Evolutionary conservation across 768 basidiomycete genomes (phyloP), one percentile per base, ranked within the genome.

Genomic region (Amyloporia xantha): DNA sequence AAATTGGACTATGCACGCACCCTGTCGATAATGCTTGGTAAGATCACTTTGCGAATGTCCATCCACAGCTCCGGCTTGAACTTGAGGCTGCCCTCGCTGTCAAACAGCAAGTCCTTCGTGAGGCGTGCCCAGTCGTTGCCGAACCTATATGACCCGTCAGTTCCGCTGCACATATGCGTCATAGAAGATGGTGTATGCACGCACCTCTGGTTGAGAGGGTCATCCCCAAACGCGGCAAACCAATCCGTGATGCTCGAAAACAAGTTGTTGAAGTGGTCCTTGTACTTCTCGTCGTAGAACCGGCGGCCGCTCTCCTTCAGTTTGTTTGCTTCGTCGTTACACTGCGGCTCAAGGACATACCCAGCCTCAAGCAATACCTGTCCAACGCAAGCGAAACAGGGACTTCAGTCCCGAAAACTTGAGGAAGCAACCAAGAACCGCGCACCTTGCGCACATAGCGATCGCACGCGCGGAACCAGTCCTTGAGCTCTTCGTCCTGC

Each of bases 31-130:
- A 95, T 65, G 5, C 76, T 69, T 5, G 95, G 94, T 0, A 95
- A 58, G 49, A 97, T 89, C 47, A 91, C 84, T 30, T 75, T 75
- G 30, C 92, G 73, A 39, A 97, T 79, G 62, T 98, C 94, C 56
- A 79, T 78, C 94, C 94, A 91, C 2, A 98, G 70, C 26, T 84
- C 77, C 2, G 82, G 78, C 72, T 97, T 96, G 77, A 91, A 96
- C 63, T 82, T 82, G 49, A 96, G 72, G 52, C 78, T 79, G 6
- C 93, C 94, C 53, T 94, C 87, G 39, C 67, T 71, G 56, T 87
- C 72, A 53, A 91, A 89, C 11, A 96, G 71, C n/a, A 98, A 61
- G 55, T 95, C 88, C 54, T 76, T 82, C 30, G 89, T 90, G 20
- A 95, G 72, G 6, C 86, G 73, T 1, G 78, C 81, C 82, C 83